phyloP scores from a whole-genome alignment of 768 basidiomycete genomes.

The Lactarius pseudohatsudake region DNA sequence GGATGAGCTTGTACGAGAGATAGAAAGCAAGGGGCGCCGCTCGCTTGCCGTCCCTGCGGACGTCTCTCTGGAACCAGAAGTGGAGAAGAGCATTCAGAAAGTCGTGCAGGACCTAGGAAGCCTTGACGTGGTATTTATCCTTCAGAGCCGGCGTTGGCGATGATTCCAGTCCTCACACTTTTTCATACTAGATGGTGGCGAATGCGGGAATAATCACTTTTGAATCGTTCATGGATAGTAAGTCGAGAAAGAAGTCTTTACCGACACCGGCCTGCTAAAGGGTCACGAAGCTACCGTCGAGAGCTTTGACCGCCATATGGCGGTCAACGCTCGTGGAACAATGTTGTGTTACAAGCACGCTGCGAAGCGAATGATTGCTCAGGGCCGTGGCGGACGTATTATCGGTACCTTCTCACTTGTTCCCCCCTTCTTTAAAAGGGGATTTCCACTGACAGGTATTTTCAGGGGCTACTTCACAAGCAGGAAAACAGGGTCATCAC shows the following conservation, averaged over 20 bases:
- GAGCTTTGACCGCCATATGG: slow-evolving; percentile 11
- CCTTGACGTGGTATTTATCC: slow-evolving; percentile 21
- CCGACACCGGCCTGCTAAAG: not conserved
- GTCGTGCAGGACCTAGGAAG: slow-evolving; percentile 22
- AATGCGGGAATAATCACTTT: slow-evolving; percentile 20
- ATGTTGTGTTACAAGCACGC: slow-evolving; percentile 33
- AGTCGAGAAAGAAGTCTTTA: not conserved
- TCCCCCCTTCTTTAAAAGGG: not conserved
- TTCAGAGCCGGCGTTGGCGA: too few relatives aligned
- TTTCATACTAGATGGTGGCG: slow-evolving; percentile 26
- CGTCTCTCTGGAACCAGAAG: slow-evolving; percentile 21
- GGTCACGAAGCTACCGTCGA: slow-evolving; percentile 9
- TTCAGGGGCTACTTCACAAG: slow-evolving; percentile 15
- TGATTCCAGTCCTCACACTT: not conserved
- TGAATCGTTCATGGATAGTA: slow-evolving; percentile 3
- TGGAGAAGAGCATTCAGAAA: slow-evolving; percentile 9
- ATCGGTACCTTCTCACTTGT: slow-evolving; percentile 2
- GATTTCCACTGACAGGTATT: not conserved
- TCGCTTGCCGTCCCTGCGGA: slow-evolving; percentile 19
- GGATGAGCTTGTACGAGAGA: slow-evolving; percentile 8
- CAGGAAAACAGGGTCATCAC: slow-evolving; percentile 23
- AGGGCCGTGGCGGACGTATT: slow-evolving; percentile 25
- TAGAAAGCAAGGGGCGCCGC: slow-evolving; percentile 19
- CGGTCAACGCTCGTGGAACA: slow-evolving; percentile 21
- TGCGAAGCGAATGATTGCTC: slow-evolving; percentile 31